Evolutionary conservation across 1,139 yeast genomes (phyloP), one percentile per base, ranked within the genome.

Genomic region (Candida sojae): DNA sequence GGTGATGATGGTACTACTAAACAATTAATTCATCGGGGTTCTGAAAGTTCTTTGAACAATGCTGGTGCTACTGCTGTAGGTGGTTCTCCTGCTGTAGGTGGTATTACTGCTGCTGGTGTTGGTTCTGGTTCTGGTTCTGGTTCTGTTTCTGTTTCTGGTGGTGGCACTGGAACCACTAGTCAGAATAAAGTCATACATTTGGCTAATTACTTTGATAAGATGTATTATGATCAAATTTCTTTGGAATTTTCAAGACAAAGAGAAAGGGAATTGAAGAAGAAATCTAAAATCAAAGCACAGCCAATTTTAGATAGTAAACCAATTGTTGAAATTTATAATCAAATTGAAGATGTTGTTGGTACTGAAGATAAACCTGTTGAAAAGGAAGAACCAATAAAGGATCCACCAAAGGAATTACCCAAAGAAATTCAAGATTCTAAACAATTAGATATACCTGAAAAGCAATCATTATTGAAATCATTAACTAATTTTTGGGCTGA

Each of bases 401-500:
- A 47, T 25, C 42, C 43, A 28, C 21, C 37, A 5, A 38, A 45
- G 21, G 46, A 45, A 29, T 34, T 12, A 31, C 41, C 30, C 4
- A 23, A 41, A 9, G 48, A 48, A 40, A 37, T 30, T 9, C 43
- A 25, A 31, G 32, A 40, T n/a, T 11, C 33, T n/a, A 51, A 51
- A 23, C 48, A 46, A 32, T 36, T 46, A 35, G 54, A 51, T 31
- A 51, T 47, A 7, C 68, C 89, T 2, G 97, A 90, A 59, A 82
- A 82, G 56, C 81, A 84, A 32, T 86, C 97, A 0, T 66, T 95
- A 32, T 79, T 95, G 69, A 90, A 89, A 58, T 84, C 96, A 0
- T 71, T 95, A 49, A 83, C 96, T 0, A 90, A 86, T 59, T 92
- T 93, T 67, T 93, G 99, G 99, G 98, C 97, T 0, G 99, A 95